Base-by-base conservation (phyloP, 352 stramenopile species). In the Phytopythium litorale region DNA sequence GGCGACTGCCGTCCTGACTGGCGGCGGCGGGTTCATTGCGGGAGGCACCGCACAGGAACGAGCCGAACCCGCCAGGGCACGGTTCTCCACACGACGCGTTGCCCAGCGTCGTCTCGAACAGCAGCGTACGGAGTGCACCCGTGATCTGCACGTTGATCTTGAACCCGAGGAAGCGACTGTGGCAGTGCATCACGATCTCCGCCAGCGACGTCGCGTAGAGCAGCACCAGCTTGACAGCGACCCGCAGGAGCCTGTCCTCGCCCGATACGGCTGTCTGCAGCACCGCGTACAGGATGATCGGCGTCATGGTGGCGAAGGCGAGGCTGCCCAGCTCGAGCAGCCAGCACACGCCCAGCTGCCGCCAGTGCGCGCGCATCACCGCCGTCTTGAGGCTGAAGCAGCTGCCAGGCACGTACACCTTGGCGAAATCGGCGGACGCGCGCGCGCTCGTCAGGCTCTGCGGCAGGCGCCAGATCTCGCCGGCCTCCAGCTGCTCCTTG, bases 381-480 rank as follows among this genome's bases (percentile, higher is more conserved):
- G 71, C 67, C 8, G 43, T 57, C 19, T 71, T 69, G n/a, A 87
- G 56, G 21, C 40, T 64, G 53, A 72, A 77, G 16, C 60, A 56
- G 15, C 63, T 58, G 21, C 37, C 37, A 7, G 54, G 37, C 21
- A 13, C 13, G 52, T 69, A 73, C 46, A 78, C 58, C 9, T 71
- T 58, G 37, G 64, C 42, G 54, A 70, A 67, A 40, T 75, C 63
- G 23, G 75, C 66, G 2, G 66, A 63, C 49, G 71, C 71, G 28
- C 65, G 66, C n/a, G 69, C 62, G 52, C 75, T 84, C 51, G 66
- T 74, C 58, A 72, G 79, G 21, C 65, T 64, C 19, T 61, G 50
- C 46, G 77, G 59, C 33, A 89, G 70, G 30, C 68, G 67, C 80
- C 80, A 89, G 32, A 80, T 71, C 54, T 89, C 74, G 19, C 71